Conservation (phyloP, 2,329 filamentous ascomycete genomes). For the Aspergillus quadrilineatus region DNA sequence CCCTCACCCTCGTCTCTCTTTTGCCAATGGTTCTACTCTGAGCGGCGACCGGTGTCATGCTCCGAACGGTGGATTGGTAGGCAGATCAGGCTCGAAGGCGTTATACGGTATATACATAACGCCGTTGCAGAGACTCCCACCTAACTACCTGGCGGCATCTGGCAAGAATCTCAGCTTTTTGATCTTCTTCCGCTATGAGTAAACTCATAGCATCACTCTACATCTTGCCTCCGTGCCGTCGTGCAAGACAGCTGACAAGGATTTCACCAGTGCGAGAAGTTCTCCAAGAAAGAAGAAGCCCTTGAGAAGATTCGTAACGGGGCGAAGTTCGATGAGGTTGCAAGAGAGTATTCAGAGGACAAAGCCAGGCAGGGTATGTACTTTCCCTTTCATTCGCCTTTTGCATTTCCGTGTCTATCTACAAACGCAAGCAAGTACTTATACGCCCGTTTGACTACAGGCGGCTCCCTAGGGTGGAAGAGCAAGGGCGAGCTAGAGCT, state of each 20-base stretch:
- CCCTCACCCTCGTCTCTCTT: not conserved
- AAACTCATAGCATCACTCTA: not conserved
- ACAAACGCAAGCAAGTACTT: not conserved
- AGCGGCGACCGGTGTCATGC: not conserved
- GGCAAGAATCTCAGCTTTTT: no score
- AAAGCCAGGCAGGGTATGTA: conserved; percentile 58
- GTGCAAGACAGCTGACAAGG: not conserved
- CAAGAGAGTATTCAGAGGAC: conserved; percentile 64
- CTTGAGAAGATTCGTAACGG: conserved; percentile 60
- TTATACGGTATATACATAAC: no score
- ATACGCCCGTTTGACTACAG: conserved; percentile 32
- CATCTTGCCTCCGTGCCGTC: no score
- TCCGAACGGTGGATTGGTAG: no score
- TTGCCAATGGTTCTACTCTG: not conserved
- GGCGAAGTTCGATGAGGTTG: conserved; percentile 64
- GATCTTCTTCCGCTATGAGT: no score
- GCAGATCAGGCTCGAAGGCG: no score
- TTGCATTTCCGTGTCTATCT: not conserved
- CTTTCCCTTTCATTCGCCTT: not conserved
- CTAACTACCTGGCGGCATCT: no score
- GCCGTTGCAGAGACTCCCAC: no score
- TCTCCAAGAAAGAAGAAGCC: conserved; percentile 65
- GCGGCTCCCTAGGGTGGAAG: conserved; percentile 65
- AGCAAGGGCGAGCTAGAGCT: conserved; percentile 55
- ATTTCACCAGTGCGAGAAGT: conserved; percentile 56